phyloP scores from a whole-genome alignment of 2,329 filamentous ascomycete species.

The Ophiognomonia clavigignenti-juglandacearum region DNA sequence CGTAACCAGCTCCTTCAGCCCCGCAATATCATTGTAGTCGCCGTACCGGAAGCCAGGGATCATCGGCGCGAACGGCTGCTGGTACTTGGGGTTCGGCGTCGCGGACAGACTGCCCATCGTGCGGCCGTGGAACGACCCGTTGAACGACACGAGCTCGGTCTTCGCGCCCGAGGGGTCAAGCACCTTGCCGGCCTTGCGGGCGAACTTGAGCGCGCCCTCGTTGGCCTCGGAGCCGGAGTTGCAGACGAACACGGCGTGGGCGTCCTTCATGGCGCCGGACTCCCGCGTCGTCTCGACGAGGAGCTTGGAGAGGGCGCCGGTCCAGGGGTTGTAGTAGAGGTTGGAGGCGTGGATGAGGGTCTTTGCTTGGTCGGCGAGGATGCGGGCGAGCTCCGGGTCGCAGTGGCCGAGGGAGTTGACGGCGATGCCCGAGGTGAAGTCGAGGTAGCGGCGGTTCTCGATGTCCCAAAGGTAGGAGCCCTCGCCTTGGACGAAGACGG shows the following conservation, averaged over 20 bases:
- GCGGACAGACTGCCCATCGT: constrained; percentile 96
- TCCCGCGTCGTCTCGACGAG: constrained; percentile 77
- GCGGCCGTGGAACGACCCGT: constrained; percentile 89
- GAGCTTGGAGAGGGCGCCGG: constrained; percentile 78
- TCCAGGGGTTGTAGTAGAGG: constrained; percentile 96
- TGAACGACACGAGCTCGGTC: constrained; percentile 83
- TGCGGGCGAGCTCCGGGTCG: constrained; percentile 69
- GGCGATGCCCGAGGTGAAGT: constrained; percentile 94
- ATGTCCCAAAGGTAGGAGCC: constrained; percentile 88
- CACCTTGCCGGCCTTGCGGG: constrained; percentile 81
- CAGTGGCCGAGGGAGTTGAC: constrained; percentile 91
- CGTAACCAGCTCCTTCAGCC: constrained; percentile 69
- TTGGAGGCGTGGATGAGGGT: constrained; percentile 90
- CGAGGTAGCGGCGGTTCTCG: constrained; percentile 83
- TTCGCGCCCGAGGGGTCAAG: constrained; percentile 68
- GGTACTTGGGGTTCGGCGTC: constrained; percentile 97
- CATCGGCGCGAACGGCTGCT: constrained; percentile 92
- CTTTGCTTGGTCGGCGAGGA: constrained; percentile 74
- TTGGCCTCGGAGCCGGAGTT: constrained; percentile 98
- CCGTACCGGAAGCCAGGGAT: constrained; percentile 88
- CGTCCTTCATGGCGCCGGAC: constrained; percentile 77
- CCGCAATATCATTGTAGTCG: constrained; percentile 74
- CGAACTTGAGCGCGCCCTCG: constrained; percentile 96
- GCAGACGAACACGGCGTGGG: constrained; percentile 80
- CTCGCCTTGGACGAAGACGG: constrained; percentile 83